Evolutionary conservation across 768 basidiomycete genomes (phyloP).

Genomic region (Mycena polygramma): DNA sequence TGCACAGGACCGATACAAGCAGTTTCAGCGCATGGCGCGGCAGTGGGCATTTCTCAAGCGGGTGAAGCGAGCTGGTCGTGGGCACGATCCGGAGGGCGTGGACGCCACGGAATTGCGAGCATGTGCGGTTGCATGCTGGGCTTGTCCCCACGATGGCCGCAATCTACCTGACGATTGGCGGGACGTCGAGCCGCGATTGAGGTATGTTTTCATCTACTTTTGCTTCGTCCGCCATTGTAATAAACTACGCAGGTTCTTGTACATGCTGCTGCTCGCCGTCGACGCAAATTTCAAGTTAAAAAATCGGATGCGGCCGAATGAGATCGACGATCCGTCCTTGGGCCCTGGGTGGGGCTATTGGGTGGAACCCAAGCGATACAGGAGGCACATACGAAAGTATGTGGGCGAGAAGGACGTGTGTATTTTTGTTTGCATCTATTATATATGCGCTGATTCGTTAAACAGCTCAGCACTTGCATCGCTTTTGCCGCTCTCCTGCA

Average conservation of each 20-base stretch:
- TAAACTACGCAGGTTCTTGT: conserved; percentile 12
- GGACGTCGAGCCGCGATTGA: neutral
- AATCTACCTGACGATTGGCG: conserved; percentile 39
- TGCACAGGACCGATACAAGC: conserved; percentile 25
- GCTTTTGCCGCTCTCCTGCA: conserved; percentile 37
- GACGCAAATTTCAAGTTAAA: conserved; percentile 46
- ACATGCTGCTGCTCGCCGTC: conserved; percentile 39
- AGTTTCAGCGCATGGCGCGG: conserved; percentile 1
- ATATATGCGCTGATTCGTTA: neutral
- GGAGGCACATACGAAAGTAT: conserved; percentile 17
- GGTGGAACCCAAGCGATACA: conserved; percentile 29
- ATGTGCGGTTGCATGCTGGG: conserved; percentile 16
- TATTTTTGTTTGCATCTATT: neutral
- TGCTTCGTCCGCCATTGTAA: too few species aligned
- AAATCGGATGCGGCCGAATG: conserved; percentile 15
- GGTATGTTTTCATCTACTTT: neutral
- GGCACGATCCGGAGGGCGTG: conserved; percentile 25
- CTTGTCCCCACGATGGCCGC: conserved; percentile 14
- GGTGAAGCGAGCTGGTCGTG: conserved; percentile 1
- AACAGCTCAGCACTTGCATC: conserved; percentile 38
- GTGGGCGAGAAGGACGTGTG: conserved; percentile 19
- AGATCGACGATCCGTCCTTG: conserved; percentile 30
- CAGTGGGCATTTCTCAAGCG: neutral
- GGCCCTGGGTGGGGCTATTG: conserved; percentile 34
- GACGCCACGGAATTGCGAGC: conserved; percentile 18